These are phyloP conservation scores for Polytolypa hystricis DNA, from an alignment of 2,329 filamentous ascomycete genomes.

Conservation along the genomic window DNA sequence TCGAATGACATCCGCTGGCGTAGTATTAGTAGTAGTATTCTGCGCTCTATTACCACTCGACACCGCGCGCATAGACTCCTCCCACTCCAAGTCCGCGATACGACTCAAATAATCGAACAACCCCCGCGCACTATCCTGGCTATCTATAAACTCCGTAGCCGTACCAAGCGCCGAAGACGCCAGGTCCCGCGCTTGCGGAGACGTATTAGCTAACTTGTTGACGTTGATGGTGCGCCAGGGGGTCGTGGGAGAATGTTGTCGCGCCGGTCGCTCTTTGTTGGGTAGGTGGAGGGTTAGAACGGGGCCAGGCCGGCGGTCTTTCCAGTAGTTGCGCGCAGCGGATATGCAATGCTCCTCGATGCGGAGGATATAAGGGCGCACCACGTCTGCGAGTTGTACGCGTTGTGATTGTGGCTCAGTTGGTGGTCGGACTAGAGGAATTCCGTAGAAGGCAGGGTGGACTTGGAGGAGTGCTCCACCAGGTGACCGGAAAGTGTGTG, in stretches of 20 bases:
- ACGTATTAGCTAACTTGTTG: neutral
- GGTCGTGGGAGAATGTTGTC: neutral
- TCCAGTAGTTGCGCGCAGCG: constrained; percentile 4
- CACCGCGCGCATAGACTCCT: neutral
- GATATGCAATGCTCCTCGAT: constrained; percentile 2
- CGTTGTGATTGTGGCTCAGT: too few species aligned
- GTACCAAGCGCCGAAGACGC: neutral
- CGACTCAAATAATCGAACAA: constrained; percentile 1
- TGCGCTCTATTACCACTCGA: too few species aligned
- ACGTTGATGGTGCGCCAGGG: neutral
- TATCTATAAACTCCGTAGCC: neutral
- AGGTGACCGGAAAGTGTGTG: too few species aligned
- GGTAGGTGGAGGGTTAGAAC: neutral
- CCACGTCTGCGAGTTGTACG: too few species aligned
- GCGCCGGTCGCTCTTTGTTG: neutral
- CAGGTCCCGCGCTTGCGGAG: neutral
- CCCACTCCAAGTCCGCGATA: constrained; percentile 4
- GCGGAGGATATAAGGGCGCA: too few species aligned
- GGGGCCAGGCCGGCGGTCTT: constrained; percentile 1
- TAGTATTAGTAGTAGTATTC: too few species aligned
- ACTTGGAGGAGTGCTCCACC: too few species aligned
- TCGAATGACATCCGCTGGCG: too few species aligned
- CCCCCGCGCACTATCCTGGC: neutral
- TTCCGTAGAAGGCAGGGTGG: too few species aligned
- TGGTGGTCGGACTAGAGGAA: too few species aligned